These are phyloP conservation scores for Amphichorda felina DNA, from an alignment of 2,329 filamentous ascomycete species.

Conservation along the genomic window DNA sequence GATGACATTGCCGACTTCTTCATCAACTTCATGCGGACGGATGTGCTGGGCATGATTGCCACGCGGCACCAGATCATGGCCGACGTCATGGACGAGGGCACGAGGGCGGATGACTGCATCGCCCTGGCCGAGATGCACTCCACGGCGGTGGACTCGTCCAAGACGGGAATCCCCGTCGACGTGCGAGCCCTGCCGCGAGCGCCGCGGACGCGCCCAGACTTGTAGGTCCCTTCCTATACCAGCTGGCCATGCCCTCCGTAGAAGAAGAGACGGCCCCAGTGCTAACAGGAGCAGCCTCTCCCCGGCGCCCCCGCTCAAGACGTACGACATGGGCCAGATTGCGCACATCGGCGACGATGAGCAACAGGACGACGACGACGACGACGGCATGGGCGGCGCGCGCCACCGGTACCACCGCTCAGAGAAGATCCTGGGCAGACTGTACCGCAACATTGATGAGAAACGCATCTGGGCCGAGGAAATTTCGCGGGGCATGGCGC, in stretches of 20 bases:
- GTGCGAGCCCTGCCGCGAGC: slow-evolving; percentile 27
- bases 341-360: slow-evolving; percentile 15
- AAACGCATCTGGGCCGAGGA: slow-evolving; percentile 47
- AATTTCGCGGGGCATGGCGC: slow-evolving; percentile 15
- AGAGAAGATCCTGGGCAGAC: slow-evolving; percentile 52
- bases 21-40: slow-evolving; percentile 61
- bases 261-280: neutral
- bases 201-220: slow-evolving; percentile 36
- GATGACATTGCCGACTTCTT: slow-evolving; percentile 73
- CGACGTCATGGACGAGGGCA: slow-evolving; percentile 42
- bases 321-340: slow-evolving; percentile 32
- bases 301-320: slow-evolving; percentile 27
- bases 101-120: slow-evolving; percentile 35
- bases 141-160: slow-evolving; percentile 64
- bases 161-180: slow-evolving; percentile 53
- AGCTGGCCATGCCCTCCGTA: too few relatives aligned
- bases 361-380: slow-evolving; percentile 19
- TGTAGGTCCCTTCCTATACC: slow-evolving; percentile 25
- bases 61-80: slow-evolving; percentile 52
- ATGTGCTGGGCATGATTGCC: slow-evolving; percentile 55
- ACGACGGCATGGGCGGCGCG: slow-evolving; percentile 30
- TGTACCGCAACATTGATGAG: slow-evolving; percentile 68
- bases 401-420: slow-evolving; percentile 51
- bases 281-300: slow-evolving; percentile 23
- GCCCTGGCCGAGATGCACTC: slow-evolving; percentile 53